phyloP scores from a whole-genome alignment of 73 alveolate genomes.

The Paraurostyla sp. region DNA sequence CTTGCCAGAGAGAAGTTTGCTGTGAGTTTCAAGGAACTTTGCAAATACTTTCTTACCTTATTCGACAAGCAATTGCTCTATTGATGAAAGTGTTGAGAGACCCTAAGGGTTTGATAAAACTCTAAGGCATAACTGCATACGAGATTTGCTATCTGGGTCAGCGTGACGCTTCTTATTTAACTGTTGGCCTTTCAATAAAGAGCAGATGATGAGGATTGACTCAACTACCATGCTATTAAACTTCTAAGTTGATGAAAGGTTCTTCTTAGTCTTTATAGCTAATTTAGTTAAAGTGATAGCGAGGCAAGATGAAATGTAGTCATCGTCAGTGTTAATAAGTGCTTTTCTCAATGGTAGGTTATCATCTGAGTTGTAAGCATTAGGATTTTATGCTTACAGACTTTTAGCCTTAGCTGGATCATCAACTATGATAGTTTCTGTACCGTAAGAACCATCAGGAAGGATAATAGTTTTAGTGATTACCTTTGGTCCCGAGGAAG shows the following conservation, averaged over 20 bases:
- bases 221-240: constrained; percentile 62
- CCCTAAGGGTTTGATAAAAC: constrained; percentile 55
- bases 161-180: not conserved
- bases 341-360: constrained; percentile 33
- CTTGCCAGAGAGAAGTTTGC: not conserved
- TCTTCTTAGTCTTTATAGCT: constrained; percentile 79
- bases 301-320: constrained; percentile 89
- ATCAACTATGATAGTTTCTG: constrained; percentile 87
- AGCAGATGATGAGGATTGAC: constrained; percentile 63
- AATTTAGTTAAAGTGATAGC: constrained; percentile 89
- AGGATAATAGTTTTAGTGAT: constrained; percentile 91
- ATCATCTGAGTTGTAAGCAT: not conserved
- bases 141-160: constrained; percentile 60
- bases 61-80: constrained; percentile 36
- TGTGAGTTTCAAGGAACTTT: constrained; percentile 51
- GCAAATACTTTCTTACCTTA: constrained; percentile 56
- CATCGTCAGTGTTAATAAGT: constrained; percentile 39
- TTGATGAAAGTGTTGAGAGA: not conserved
- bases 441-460: constrained; percentile 96
- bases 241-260: not conserved
- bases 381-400: too few species aligned
- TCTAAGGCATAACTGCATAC: constrained; percentile 65
- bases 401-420: constrained; percentile 71
- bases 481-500: constrained; percentile 77
- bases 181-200: constrained; percentile 23